Conservation (phyloP, 345 rosid genomes). For the Clausena lansium region DNA sequence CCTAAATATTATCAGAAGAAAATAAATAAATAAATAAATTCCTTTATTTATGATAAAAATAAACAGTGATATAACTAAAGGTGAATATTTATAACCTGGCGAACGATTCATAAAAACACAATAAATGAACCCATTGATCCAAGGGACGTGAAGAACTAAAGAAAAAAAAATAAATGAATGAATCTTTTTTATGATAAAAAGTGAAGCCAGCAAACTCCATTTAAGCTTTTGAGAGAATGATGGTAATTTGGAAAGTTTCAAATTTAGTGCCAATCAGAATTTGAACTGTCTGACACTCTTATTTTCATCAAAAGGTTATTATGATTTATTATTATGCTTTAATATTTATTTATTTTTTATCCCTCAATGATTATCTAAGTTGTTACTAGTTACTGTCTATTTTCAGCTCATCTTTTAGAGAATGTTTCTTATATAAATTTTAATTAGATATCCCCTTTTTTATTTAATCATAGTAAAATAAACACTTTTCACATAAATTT, state of each 20-base stretch:
- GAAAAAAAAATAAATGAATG: neutral
- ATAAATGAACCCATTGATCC: neutral
- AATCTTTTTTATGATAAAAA: conserved; percentile 1
- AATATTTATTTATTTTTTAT: neutral
- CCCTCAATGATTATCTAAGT: neutral
- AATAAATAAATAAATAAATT: no score
- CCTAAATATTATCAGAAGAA: no score
- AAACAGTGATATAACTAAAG: neutral
- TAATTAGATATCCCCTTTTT: neutral
- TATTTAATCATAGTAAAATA: neutral
- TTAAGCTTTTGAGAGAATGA: conserved; percentile 5
- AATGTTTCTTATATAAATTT: neutral
- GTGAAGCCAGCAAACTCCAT: conserved; percentile 7
- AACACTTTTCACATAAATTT: neutral
- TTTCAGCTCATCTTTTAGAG: neutral
- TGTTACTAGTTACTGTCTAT: neutral
- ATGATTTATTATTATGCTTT: neutral
- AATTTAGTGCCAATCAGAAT: conserved; percentile 11
- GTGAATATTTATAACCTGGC: neutral
- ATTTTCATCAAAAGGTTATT: neutral
- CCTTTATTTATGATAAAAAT: no score
- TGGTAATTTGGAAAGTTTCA: conserved; percentile 11
- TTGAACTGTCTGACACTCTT: neutral
- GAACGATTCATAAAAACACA: neutral
- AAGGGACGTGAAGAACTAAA: neutral